Percentiles rank a stretch among this genome's conserved stretches.
phyloP scores from a whole-genome alignment of 2,329 filamentous ascomycete genomes.

The Nigrograna mackinnonii region DNA sequence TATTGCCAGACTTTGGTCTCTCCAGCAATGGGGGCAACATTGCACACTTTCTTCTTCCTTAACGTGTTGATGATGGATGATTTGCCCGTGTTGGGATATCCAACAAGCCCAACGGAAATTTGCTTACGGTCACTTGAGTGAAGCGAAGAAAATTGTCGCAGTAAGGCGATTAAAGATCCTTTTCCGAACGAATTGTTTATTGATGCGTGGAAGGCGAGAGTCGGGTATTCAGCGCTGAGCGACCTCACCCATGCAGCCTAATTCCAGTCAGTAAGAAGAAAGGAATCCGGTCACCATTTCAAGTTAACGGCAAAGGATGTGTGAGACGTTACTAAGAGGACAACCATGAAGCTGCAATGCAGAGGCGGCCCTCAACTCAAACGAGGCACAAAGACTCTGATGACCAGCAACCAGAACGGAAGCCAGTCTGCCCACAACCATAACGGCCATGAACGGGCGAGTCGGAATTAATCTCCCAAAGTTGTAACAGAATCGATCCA shows the following conservation, averaged over 20 bases:
- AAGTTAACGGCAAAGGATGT: slow-evolving; percentile 58
- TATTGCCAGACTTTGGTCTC: slow-evolving; percentile 99
- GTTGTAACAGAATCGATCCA: slow-evolving; percentile 97
- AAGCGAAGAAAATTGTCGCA: slow-evolving; percentile 86
- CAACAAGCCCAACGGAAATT: slow-evolving; percentile 87
- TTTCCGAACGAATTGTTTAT: slow-evolving; percentile 98
- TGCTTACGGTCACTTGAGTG: slow-evolving; percentile 93
- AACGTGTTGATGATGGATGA: slow-evolving; percentile 97
- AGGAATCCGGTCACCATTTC: slow-evolving; percentile 30
- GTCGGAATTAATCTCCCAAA: slow-evolving; percentile 90
- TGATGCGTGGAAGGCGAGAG: slow-evolving; percentile 89
- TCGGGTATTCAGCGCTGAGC: slow-evolving; percentile 89
- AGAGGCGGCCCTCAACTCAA: slow-evolving; percentile 95
- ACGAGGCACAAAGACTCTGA: slow-evolving; percentile 80
- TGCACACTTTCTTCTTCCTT: slow-evolving; percentile 91
- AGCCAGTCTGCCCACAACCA: slow-evolving; percentile 70
- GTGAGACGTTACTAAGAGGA: slow-evolving; percentile 99
- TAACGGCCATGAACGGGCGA: slow-evolving; percentile 67
- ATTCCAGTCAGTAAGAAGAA: slow-evolving; percentile 6
- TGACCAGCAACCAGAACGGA: slow-evolving; percentile 88
- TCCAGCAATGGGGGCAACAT: slow-evolving; percentile 89
- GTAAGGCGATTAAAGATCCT: slow-evolving; percentile 86
- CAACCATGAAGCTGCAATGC: slow-evolving; percentile 67
- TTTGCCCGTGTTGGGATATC: slow-evolving; percentile 93
- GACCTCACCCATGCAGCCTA: slow-evolving; percentile 91